Percentiles rank a stretch among this genome's conserved stretches.
Evolutionary conservation across 805 yeast genomes (phyloP).

Genomic region (Peterozyma xylosa): DNA sequence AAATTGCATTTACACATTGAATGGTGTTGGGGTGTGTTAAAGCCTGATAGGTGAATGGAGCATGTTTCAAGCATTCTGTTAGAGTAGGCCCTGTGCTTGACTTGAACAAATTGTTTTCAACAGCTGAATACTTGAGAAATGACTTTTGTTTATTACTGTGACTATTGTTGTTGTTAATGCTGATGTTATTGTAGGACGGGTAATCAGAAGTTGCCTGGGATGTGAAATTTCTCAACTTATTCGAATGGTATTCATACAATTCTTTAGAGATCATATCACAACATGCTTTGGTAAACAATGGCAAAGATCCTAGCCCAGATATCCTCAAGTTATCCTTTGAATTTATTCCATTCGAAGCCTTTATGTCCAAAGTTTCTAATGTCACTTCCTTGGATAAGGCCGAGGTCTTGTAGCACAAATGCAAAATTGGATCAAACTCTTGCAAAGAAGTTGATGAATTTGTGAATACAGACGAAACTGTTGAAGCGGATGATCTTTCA

Average conservation of each 20-base stretch:
- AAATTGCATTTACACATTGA: conserved; percentile 38
- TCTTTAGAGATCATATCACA: conserved; percentile 33
- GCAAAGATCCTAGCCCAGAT: conserved; percentile 20
- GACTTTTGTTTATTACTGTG: conserved; percentile 16
- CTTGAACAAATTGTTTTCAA: conserved; percentile 9
- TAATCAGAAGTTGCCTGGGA: conserved; percentile 18
- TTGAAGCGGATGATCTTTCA: not conserved
- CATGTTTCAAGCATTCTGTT: conserved; percentile 13
- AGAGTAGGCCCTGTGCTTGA: conserved; percentile 26
- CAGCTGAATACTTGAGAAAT: not conserved
- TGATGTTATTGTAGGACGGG: conserved; percentile 18
- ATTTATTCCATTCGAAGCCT: conserved; percentile 13
- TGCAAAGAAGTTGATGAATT: conserved; percentile 5
- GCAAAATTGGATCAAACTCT: conserved; percentile 16
- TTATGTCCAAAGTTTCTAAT: conserved; percentile 7
- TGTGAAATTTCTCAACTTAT: too few species aligned
- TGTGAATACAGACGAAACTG: not conserved
- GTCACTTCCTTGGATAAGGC: conserved; percentile 11
- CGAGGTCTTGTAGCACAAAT: conserved; percentile 13
- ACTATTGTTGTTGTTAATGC: conserved; percentile 21
- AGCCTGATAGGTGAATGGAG: conserved; percentile 45
- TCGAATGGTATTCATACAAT: conserved; percentile 19
- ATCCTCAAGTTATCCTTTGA: conserved; percentile 14
- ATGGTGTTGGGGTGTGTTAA: conserved; percentile 45
- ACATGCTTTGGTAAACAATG: conserved; percentile 37